Evolutionary conservation across 352 stramenopile genomes (phyloP).

Genomic region (Phytophthora pseudosyringae): DNA sequence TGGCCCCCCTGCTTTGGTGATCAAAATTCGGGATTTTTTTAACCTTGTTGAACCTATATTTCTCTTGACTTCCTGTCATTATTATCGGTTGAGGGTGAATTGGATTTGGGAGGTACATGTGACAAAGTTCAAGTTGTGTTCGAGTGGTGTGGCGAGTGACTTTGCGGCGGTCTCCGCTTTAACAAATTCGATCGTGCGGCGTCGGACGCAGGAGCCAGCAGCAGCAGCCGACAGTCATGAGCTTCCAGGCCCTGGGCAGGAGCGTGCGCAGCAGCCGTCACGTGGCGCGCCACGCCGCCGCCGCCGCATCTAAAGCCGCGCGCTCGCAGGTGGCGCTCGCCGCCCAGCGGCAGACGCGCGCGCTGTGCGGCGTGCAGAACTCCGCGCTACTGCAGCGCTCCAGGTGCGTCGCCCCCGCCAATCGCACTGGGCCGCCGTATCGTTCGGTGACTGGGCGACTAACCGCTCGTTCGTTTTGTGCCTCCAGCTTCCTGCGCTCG

Average conservation of each 20-base stretch:
- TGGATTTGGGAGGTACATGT: not conserved
- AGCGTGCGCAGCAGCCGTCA: slow-evolving; percentile 50
- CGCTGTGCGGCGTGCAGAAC: slow-evolving; percentile 42
- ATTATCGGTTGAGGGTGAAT: no score
- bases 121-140: slow-evolving; percentile 39
- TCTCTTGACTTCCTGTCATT: no score
- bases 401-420: slow-evolving; percentile 24
- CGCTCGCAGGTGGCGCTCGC: slow-evolving; percentile 19
- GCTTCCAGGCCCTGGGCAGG: slow-evolving; percentile 55
- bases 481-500: slow-evolving; percentile 31
- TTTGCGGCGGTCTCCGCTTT: slow-evolving; percentile 19
- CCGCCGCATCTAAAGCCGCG: slow-evolving; percentile 19
- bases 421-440: not conserved
- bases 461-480: not conserved
- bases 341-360: slow-evolving; percentile 20
- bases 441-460: not conserved
- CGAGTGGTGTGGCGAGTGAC: slow-evolving; percentile 19
- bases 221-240: slow-evolving; percentile 42
- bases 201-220: not conserved
- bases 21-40: no score
- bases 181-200: slow-evolving; percentile 29
- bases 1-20: no score
- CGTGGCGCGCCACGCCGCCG: slow-evolving; percentile 30
- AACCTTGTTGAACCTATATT: no score
- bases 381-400: slow-evolving; percentile 16